Conservation (phyloP, 805 yeast species). For the Saitoella complicata region DNA sequence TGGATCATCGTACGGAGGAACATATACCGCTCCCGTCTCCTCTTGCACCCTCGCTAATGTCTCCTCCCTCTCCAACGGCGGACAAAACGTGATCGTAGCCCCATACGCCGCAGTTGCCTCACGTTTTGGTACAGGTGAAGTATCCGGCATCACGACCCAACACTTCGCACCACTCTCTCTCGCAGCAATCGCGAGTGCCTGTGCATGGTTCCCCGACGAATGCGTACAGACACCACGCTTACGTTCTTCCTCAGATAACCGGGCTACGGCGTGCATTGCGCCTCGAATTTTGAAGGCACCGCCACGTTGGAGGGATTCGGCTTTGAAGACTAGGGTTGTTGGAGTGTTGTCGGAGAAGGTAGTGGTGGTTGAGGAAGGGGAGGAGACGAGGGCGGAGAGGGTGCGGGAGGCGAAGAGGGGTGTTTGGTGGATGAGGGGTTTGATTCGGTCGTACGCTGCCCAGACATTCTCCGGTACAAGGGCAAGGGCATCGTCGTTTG, state of each 20-base stretch:
- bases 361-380: too few species aligned
- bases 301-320: too few species aligned
- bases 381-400: too few species aligned
- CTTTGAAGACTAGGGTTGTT: too few species aligned
- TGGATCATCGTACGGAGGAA: constrained; percentile 36
- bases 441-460: too few species aligned
- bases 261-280: constrained; percentile 34
- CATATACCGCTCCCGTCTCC: constrained; percentile 25
- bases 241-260: constrained; percentile 25
- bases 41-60: constrained; percentile 26
- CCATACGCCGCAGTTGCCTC: constrained; percentile 33
- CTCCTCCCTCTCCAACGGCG: constrained; percentile 27
- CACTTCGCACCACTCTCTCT: constrained; percentile 29
- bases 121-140: constrained; percentile 34
- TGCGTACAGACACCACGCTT: constrained; percentile 35
- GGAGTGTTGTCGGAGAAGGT: too few species aligned
- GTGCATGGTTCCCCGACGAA: constrained; percentile 40
- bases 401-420: too few species aligned
- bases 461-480: too few species aligned
- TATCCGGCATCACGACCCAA: constrained; percentile 37
- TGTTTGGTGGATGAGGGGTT: too few species aligned
- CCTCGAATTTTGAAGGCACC: constrained; percentile 33
- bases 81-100: constrained; percentile 32
- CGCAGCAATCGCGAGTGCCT: constrained; percentile 36
- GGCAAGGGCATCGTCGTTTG: too few species aligned